Evolutionary conservation across 2,329 filamentous ascomycete species (phyloP).

Genomic region (Calonectria pteridis): DNA sequence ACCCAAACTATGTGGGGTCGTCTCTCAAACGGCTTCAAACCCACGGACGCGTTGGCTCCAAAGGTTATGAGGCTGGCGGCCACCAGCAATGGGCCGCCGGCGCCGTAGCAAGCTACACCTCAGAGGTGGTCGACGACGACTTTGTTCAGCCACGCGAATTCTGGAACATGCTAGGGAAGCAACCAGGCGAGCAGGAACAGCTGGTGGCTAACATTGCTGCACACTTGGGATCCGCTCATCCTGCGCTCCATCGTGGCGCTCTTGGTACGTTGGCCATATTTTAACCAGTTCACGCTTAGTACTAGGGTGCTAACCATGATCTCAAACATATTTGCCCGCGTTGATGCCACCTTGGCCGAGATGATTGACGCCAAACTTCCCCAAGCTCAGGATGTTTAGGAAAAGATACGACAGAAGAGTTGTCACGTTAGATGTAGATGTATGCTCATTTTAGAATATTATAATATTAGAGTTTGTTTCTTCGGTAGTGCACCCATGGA

Average conservation of each 20-base stretch:
- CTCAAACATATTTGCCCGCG: conserved; percentile 1
- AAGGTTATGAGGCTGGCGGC: conserved; percentile 33
- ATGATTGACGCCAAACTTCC: not conserved
- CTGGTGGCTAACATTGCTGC: conserved; percentile 1
- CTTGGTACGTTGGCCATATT: not conserved
- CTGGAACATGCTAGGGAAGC: conserved; percentile 14
- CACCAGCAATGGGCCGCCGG: conserved; percentile 66
- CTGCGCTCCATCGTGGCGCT: not conserved
- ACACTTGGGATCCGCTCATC: conserved; percentile 4
- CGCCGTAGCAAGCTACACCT: conserved; percentile 62
- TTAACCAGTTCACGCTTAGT: not conserved
- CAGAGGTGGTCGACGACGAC: conserved; percentile 13
- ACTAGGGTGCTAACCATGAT: not conserved
- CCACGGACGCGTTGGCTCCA: not conserved
- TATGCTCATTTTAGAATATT: not conserved
- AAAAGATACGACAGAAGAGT: no score
- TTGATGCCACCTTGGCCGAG: not conserved
- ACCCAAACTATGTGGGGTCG: conserved; percentile 43
- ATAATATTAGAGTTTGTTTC: not conserved
- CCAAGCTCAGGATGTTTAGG: not conserved
- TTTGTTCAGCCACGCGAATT: conserved; percentile 18
- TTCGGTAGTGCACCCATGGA: no score
- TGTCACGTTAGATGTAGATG: not conserved
- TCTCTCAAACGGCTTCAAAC: conserved; percentile 45
- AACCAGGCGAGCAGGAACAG: conserved; percentile 11